These are phyloP conservation scores for Yarrowia yakushimensis DNA, from an alignment of 805 yeast genomes.

Conservation along the genomic window DNA sequence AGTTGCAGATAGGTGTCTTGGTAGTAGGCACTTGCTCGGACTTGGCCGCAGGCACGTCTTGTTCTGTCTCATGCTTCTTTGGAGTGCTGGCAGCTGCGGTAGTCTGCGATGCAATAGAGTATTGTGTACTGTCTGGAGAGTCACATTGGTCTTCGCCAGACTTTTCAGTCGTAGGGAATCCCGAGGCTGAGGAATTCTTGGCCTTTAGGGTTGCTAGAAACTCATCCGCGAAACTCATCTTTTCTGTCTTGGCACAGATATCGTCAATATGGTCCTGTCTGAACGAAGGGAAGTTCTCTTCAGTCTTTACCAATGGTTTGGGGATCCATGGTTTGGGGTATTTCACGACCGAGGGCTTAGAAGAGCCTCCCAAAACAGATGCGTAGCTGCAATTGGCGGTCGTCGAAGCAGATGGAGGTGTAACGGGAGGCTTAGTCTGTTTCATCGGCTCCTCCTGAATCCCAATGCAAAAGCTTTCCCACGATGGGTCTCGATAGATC, in stretches of 20 bases:
- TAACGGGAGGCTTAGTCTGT: not conserved
- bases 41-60: not conserved
- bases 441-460: not conserved
- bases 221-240: not conserved
- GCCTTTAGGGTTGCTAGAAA: not conserved
- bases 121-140: not conserved
- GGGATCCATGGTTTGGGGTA: conserved; percentile 4
- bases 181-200: not conserved
- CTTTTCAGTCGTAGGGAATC: too few species aligned
- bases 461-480: not conserved
- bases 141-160: too few species aligned
- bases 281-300: not conserved
- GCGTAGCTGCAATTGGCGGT: not conserved
- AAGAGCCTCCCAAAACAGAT: not conserved
- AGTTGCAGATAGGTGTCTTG: not conserved
- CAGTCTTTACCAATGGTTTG: not conserved
- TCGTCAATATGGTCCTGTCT: not conserved
- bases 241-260: not conserved
- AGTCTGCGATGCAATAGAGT: not conserved
- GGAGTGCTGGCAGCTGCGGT: not conserved
- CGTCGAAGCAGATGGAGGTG: not conserved
- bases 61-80: not conserved
- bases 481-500: not conserved
- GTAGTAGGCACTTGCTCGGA: not conserved
- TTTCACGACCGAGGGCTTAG: not conserved